Evolutionary conservation across 768 basidiomycete genomes (phyloP), one percentile per base, ranked within the genome.

Genomic region (Lentinula sp.): DNA sequence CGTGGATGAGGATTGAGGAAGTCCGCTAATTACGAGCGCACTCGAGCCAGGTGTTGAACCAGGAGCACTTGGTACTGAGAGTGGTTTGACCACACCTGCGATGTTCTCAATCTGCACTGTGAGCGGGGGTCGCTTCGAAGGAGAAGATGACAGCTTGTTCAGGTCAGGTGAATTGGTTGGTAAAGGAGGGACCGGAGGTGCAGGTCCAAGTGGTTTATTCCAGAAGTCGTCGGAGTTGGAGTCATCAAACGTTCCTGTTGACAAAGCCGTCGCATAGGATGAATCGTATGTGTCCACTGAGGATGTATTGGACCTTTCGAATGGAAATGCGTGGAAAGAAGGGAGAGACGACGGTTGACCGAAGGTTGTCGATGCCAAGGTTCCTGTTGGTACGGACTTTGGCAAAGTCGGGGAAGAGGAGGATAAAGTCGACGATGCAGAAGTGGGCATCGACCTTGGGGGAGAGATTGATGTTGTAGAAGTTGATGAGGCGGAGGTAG

Each of bases 171-270:
- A 16, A n/a, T 43, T 18, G 3, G 55, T 15, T 5, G 53, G 16
- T 6, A 40, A 4, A 56, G 55, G 37, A 15, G 55, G 23, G n/a
- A 43, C 55, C 8, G 55, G 39, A 37, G 15, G 76, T 68, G 53
- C 68, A 67, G 23, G 71, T 69, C 71, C 72, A 45, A 79, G 78
- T 28, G 73, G 71, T 58, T 69, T 76, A 53, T 74, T 73, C 81
- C 81, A 82, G 40, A 80, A 71, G 31, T 70, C 71, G 18, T 74
- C 76, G 59, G 77, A 78, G 55, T 84, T 84, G 8, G 80, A 82
- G 18, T 82, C 84, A 48, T 80, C 80, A 5, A 80, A 57, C 6
- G 34, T 49, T 16, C 53, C 51, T n/a, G 45, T 56, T 18, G 43
- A 48, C n/a, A 48, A 18, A 34, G 11, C 2, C 16, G 53, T 46